Percentiles rank a stretch among this genome's conserved stretches.
Evolutionary conservation across 257 asterid genomes (phyloP).

Genomic region (Solanum sejunctum): DNA sequence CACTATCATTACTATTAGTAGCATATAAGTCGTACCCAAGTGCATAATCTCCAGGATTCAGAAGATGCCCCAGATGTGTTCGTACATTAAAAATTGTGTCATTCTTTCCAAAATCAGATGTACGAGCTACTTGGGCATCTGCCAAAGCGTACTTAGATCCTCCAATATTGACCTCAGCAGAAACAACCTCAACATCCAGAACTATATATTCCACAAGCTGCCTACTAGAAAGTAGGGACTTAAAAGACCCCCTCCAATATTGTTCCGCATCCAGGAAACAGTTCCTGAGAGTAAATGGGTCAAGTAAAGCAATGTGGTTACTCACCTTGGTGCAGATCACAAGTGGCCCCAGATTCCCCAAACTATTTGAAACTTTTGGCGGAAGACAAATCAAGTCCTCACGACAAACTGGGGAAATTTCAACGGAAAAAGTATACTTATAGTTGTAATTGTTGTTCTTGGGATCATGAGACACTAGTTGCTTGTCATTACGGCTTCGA

Average conservation of each 20-base stretch:
- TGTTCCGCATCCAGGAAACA: slow-evolving; percentile 34
- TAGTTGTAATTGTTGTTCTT: slow-evolving; percentile 35
- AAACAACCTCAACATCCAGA: slow-evolving; percentile 19
- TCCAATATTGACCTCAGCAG: slow-evolving; percentile 27
- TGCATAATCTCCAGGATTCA: slow-evolving; percentile 42
- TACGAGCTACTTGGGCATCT: slow-evolving; percentile 47
- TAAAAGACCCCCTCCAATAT: slow-evolving; percentile 35
- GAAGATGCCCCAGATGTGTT: slow-evolving; percentile 47
- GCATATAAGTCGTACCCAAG: slow-evolving; percentile 45
- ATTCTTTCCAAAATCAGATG: slow-evolving; percentile 36
- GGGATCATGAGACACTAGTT: slow-evolving; percentile 42
- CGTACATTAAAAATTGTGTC: slow-evolving; percentile 17
- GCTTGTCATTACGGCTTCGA: slow-evolving; percentile 26
- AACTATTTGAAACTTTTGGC: slow-evolving; percentile 21
- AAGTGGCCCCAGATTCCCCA: slow-evolving; percentile 46
- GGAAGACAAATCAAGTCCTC: slow-evolving; percentile 52
- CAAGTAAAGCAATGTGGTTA: slow-evolving; percentile 30
- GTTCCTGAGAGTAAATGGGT: slow-evolving; percentile 34
- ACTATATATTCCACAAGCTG: slow-evolving; percentile 38
- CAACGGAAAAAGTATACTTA: slow-evolving; percentile 41
- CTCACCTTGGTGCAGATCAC: slow-evolving; percentile 31
- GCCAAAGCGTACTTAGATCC: slow-evolving; percentile 28
- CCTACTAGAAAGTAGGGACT: slow-evolving; percentile 32
- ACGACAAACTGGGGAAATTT: slow-evolving; percentile 40
- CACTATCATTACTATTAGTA: slow-evolving; percentile 30